phyloP scores from a whole-genome alignment of 2,329 filamentous ascomycete genomes.

The Nigrospora sphaerica region DNA sequence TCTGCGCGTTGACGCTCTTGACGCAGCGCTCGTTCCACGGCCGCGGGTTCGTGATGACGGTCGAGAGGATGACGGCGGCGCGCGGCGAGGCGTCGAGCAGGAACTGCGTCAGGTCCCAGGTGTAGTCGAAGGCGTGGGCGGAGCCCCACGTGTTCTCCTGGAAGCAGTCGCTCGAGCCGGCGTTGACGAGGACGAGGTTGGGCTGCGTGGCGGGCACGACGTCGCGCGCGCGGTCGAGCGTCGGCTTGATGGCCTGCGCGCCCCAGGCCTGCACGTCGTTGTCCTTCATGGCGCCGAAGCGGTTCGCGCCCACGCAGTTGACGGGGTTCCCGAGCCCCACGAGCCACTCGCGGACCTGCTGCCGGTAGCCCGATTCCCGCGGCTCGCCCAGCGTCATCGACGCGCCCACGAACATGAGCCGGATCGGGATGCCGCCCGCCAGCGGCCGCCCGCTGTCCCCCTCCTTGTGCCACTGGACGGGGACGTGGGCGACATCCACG shows the following conservation, averaged over 20 bases:
- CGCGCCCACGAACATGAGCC: slow-evolving; percentile 17
- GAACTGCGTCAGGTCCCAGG: slow-evolving; percentile 13
- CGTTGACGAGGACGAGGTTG: slow-evolving; percentile 18
- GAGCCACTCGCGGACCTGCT: slow-evolving; percentile 16
- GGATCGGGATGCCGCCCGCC: slow-evolving; percentile 13
- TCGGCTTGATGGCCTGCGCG: slow-evolving; percentile 12
- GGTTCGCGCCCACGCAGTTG: slow-evolving; percentile 14
- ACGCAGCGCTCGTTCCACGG: slow-evolving; percentile 16
- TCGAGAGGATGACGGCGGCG: slow-evolving; percentile 18
- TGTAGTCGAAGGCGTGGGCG: slow-evolving; percentile 9
- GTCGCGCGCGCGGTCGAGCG: slow-evolving; percentile 12
- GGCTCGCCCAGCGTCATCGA: slow-evolving; percentile 15
- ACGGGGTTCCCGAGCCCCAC: slow-evolving; percentile 14
- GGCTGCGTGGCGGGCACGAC: slow-evolving; percentile 15
- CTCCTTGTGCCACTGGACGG: too few relatives aligned
- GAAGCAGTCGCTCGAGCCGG: slow-evolving; percentile 19
- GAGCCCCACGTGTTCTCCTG: slow-evolving; percentile 11
- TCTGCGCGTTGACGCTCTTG: slow-evolving; percentile 20
- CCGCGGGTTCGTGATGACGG: slow-evolving; percentile 16
- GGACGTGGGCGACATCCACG: too few relatives aligned
- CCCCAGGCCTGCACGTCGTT: slow-evolving; percentile 19
- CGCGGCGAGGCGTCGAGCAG: slow-evolving; percentile 9
- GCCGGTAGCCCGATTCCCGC: slow-evolving; percentile 15
- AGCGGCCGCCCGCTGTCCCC: not conserved
- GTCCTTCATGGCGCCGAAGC: slow-evolving; percentile 16